A percentile compares a stretch with the other conserved stretches of the same genome.
Conservation (phyloP, 108 stramenopile genomes). For the Parmales sp. region DNA sequence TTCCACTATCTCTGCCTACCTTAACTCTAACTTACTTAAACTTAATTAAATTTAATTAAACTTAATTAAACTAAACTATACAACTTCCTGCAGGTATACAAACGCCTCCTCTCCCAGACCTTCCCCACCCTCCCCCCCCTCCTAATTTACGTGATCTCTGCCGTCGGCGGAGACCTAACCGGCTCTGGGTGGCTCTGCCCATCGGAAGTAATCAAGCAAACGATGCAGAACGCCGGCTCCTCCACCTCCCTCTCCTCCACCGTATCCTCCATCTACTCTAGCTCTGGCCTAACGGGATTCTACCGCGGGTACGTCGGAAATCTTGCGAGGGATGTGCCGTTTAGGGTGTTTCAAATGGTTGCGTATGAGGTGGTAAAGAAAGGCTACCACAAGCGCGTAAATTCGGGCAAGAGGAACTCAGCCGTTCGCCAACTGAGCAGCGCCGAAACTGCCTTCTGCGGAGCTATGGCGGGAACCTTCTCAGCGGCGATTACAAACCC, state of each 20-base stretch:
- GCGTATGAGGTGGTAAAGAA: conserved; percentile 64
- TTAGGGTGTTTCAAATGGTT: conserved; percentile 61
- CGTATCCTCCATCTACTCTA: not conserved
- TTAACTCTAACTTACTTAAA: no score
- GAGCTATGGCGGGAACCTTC: conserved; percentile 61
- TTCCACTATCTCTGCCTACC: no score
- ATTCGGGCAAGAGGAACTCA: conserved; percentile 7
- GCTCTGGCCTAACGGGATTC: not conserved
- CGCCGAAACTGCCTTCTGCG: conserved; percentile 56
- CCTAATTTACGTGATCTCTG: conserved; percentile 46
- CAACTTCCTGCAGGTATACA: no score
- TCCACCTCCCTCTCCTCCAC: not conserved
- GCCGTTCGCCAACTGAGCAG: conserved; percentile 34
- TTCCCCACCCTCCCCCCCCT: conserved; percentile 46
- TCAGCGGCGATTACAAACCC: conserved; percentile 62
- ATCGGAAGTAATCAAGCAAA: conserved; percentile 64
- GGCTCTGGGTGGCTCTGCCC: conserved; percentile 65
- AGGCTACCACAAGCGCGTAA: conserved; percentile 13
- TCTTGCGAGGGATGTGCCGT: conserved; percentile 50
- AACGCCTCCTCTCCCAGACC: no score
- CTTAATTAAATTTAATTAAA: no score
- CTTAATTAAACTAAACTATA: no score
- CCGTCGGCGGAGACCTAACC: conserved; percentile 62
- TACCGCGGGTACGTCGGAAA: not conserved
- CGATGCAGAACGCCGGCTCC: conserved; percentile 15